phyloP scores from a whole-genome alignment of 106 monocot genomes.

The Ottelia alismoides region DNA sequence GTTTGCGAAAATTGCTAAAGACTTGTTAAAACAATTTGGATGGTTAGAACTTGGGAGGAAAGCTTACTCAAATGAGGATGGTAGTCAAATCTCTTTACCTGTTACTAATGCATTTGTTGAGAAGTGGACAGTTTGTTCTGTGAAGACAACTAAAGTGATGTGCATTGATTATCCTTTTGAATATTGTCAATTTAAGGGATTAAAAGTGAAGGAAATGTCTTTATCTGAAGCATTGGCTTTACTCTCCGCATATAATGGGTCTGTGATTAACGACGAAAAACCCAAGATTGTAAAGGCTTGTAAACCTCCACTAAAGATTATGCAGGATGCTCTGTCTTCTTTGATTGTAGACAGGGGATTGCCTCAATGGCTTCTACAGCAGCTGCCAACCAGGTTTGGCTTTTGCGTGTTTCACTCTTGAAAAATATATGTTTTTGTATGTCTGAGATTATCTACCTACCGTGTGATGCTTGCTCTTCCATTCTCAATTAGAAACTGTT shows the following conservation, averaged over 20 bases:
- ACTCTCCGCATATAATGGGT: conserved; percentile 33
- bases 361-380: conserved; percentile 27
- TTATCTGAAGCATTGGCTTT: conserved; percentile 20
- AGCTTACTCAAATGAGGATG: conserved; percentile 44
- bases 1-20: conserved; percentile 73
- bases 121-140: conserved; percentile 9
- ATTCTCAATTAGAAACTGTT: no score
- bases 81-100: conserved; percentile 45
- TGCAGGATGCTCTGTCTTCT: conserved; percentile 55
- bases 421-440: no score
- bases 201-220: conserved; percentile 26
- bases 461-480: no score
- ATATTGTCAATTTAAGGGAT: conserved; percentile 6
- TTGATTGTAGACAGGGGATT: conserved; percentile 45
- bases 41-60: conserved; percentile 79
- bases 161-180: conserved; percentile 6
- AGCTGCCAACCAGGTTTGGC: conserved; percentile 71
- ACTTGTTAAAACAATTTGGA: conserved; percentile 65
- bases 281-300: conserved; percentile 20
- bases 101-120: conserved; percentile 25
- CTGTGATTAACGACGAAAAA: conserved; percentile 26
- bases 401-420: no score
- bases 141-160: conserved; percentile 4
- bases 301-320: conserved; percentile 42
- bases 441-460: no score